Evolutionary conservation across 768 basidiomycete species (phyloP).

Genomic region (Phylloporus rhodoxanthus): DNA sequence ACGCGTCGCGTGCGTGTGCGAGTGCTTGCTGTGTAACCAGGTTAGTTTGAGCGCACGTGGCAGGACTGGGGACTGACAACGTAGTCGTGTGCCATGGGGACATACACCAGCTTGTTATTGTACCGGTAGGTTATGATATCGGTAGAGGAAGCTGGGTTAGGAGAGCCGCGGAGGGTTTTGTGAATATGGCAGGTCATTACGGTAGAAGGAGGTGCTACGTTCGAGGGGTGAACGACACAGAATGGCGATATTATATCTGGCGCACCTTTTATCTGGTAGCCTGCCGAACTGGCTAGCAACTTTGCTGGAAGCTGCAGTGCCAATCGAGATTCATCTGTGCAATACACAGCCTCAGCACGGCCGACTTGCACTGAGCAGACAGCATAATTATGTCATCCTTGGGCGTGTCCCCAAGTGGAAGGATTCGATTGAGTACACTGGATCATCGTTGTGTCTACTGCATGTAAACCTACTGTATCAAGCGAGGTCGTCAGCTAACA

Average conservation of each 20-base stretch:
- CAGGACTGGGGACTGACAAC: slow-evolving; percentile 30
- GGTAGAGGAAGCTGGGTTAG: not conserved
- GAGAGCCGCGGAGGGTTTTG: not conserved
- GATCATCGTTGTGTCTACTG: too few relatives aligned
- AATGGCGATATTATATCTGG: not conserved
- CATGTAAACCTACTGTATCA: slow-evolving; percentile 18
- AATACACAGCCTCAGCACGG: too few relatives aligned
- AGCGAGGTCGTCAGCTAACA: slow-evolving; percentile 38
- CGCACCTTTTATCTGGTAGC: not conserved
- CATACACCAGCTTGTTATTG: slow-evolving; percentile 43
- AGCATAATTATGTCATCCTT: too few relatives aligned
- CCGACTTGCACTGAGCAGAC: too few relatives aligned
- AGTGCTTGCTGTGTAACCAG: slow-evolving; percentile 40
- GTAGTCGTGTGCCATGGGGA: slow-evolving; percentile 40
- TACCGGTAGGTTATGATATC: slow-evolving; percentile 50
- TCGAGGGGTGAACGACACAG: not conserved
- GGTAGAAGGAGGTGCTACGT: not conserved
- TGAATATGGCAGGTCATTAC: not conserved
- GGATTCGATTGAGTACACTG: too few relatives aligned
- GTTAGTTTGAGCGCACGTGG: not conserved
- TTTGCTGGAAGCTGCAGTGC: too few relatives aligned
- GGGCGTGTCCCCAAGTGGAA: too few relatives aligned
- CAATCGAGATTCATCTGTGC: too few relatives aligned
- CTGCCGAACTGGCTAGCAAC: too few relatives aligned
- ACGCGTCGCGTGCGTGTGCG: slow-evolving; percentile 45